These are phyloP conservation scores for Mycena albidolilacea DNA, from an alignment of 768 basidiomycete species.

Conservation along the genomic window DNA sequence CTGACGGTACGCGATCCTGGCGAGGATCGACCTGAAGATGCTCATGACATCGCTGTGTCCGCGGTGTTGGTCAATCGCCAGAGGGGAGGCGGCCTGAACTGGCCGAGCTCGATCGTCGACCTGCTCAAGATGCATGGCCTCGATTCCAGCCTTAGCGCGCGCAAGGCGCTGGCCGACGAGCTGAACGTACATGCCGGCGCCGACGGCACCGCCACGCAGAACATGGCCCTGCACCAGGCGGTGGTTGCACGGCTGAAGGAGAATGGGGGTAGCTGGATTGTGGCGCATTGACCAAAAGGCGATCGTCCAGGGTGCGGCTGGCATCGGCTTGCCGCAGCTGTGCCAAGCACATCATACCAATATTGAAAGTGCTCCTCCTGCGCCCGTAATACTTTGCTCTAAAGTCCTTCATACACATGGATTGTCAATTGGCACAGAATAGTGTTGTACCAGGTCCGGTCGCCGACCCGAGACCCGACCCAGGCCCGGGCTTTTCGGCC, in stretches of 20 bases:
- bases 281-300: neutral
- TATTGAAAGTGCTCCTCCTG: slow-evolving; percentile 1
- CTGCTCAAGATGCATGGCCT: slow-evolving; percentile 6
- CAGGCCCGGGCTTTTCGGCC: too few species aligned
- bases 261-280: neutral
- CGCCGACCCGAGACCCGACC: too few species aligned
- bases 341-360: slow-evolving; percentile 10
- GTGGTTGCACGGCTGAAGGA: neutral
- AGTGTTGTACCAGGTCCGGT: too few species aligned
- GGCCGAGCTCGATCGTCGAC: slow-evolving; percentile 8
- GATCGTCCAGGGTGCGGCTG: slow-evolving; percentile 4
- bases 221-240: slow-evolving; percentile 4
- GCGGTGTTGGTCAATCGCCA: slow-evolving; percentile 3
- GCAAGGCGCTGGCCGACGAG: slow-evolving; percentile 9
- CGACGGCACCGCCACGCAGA: slow-evolving; percentile 3
- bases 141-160: slow-evolving; percentile 2
- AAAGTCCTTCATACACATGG: slow-evolving; percentile 6
- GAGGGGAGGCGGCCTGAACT: neutral
- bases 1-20: slow-evolving; percentile 7
- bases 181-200: slow-evolving; percentile 4
- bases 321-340: slow-evolving; percentile 7
- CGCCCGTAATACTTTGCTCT: slow-evolving; percentile 8
- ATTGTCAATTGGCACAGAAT: too few species aligned
- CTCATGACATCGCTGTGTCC: slow-evolving; percentile 9
- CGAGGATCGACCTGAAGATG: neutral